These are phyloP conservation scores for Aspergillus sergii DNA, from an alignment of 2,329 filamentous ascomycete species.

Conservation along the genomic window DNA sequence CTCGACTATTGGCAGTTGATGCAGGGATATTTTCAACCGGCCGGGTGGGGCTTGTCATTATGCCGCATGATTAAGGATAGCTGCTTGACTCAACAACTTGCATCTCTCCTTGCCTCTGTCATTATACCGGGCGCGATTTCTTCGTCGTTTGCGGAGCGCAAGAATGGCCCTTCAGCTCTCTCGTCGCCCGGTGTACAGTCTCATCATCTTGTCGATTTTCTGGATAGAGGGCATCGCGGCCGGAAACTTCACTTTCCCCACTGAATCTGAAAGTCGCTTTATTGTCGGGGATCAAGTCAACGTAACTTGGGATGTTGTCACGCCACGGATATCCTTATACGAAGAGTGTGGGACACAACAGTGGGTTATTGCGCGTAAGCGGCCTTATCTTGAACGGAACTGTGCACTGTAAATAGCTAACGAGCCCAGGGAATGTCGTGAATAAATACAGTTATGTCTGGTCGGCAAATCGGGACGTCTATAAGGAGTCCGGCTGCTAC, in stretches of 20 bases:
- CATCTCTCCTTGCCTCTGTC: not conserved
- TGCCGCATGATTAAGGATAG: not conserved
- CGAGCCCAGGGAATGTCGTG: not conserved
- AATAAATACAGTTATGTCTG: conserved; percentile 11
- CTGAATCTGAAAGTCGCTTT: not conserved
- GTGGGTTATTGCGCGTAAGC: not conserved
- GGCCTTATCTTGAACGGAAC: not conserved
- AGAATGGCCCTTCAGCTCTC: not conserved
- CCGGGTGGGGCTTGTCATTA: not conserved
- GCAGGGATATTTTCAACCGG: not conserved
- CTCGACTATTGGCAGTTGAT: not conserved
- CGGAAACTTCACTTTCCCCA: conserved; percentile 9
- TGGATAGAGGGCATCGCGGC: not conserved
- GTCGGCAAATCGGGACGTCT: conserved; percentile 9
- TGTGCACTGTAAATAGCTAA: not conserved
- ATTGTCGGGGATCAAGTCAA: conserved; percentile 11
- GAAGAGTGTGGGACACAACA: not conserved
- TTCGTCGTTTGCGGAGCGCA: not conserved
- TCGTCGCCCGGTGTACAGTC: not conserved
- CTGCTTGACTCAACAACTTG: not conserved
- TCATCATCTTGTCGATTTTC: not conserved
- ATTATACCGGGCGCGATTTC: not conserved
- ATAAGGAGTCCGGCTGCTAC: conserved; percentile 5
- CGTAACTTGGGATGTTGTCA: conserved; percentile 11
- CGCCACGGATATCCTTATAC: conserved; percentile 9